Conservation (phyloP, 345 rosid species). For the Mercurialis annua region DNA sequence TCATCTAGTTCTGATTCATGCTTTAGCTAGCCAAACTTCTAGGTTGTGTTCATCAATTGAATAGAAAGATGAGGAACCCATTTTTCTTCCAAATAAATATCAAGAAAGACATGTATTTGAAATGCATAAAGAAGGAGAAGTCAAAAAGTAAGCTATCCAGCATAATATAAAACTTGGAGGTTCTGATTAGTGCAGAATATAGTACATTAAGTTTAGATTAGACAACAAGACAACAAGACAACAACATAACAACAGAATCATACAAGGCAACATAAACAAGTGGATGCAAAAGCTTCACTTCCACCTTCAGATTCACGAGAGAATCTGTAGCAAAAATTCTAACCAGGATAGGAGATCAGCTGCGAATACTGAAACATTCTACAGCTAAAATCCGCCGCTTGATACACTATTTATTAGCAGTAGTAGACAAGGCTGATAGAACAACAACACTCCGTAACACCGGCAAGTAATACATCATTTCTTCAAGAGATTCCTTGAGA, state of each 20-base stretch:
- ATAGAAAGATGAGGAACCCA: no score
- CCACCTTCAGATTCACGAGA: conserved; percentile 18
- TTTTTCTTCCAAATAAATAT: not conserved
- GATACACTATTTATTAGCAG: conserved; percentile 14
- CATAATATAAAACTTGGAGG: conserved; percentile 6
- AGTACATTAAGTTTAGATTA: conserved; percentile 12
- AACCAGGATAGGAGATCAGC: conserved; percentile 18
- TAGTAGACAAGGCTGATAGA: conserved; percentile 25
- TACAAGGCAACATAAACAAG: conserved; percentile 33
- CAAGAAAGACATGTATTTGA: not conserved
- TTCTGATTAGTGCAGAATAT: not conserved
- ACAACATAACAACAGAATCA: conserved; percentile 36
- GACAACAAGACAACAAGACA: conserved; percentile 35
- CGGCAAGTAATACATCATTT: conserved; percentile 36
- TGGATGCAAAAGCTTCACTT: conserved; percentile 17
- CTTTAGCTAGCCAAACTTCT: not conserved
- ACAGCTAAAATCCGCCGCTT: conserved; percentile 5
- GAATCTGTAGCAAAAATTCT: conserved; percentile 11
- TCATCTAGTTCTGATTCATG: no score
- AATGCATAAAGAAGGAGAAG: not conserved
- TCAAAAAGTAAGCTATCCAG: not conserved
- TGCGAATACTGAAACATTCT: conserved; percentile 22
- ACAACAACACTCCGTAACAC: conserved; percentile 29
- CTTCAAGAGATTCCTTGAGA: conserved; percentile 50
- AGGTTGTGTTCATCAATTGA: not conserved